Evolutionary conservation across 306 rosid genomes (phyloP), one percentile per base, ranked within the genome.

Genomic region (Vigna reflexopilosa): DNA sequence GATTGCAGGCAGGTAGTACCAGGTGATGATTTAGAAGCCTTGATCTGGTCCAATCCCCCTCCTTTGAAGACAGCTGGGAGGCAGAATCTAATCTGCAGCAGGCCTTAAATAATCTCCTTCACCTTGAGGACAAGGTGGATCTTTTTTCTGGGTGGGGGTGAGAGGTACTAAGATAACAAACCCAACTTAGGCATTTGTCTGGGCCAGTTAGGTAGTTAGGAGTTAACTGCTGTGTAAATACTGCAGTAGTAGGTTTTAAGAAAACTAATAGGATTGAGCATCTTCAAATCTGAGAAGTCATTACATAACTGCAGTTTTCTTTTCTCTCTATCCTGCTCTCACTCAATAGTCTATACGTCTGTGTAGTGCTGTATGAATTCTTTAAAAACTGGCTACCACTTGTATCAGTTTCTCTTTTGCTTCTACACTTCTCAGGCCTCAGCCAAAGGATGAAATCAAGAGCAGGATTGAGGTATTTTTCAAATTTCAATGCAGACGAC

Each of bases 401-500:
- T 40, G 45, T 8, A 40, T 40, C 45, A 45, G 61, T 47, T n/a
- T 30, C 61, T 56, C 13, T 32, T 49, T 59, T 34, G 38, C 38
- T 55, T 55, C 32, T 20, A 20, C 62, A 9, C 15, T 55, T 55
- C 2, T 55, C 32, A 55, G 62, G 59, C 28, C 6, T 56, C 7
- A 40, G 13, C 28, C 32, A 52, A 1, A 13, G 55, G 44, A 15
- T 40, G 2, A 15, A 32, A 9, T 0, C 24, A 11, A 48, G 24
- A 65, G 66, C 16, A 6, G 17, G 71, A 67, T 65, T 4, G 9
- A 38, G 52, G 56, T 77, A 13, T 52, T 71, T 30, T 45, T 50
- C 24, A 61, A 70, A 62, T 34, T 19, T 58, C 77, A 69, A 58
- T 34, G 19, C 61, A 38, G 14, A 57, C 17, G 40, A 59, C 28